Percentiles rank a stretch among this genome's conserved stretches.
These are phyloP conservation scores for Colletotrichum cordylinicola DNA, from an alignment of 2,329 filamentous ascomycete species.

Conservation along the genomic window DNA sequence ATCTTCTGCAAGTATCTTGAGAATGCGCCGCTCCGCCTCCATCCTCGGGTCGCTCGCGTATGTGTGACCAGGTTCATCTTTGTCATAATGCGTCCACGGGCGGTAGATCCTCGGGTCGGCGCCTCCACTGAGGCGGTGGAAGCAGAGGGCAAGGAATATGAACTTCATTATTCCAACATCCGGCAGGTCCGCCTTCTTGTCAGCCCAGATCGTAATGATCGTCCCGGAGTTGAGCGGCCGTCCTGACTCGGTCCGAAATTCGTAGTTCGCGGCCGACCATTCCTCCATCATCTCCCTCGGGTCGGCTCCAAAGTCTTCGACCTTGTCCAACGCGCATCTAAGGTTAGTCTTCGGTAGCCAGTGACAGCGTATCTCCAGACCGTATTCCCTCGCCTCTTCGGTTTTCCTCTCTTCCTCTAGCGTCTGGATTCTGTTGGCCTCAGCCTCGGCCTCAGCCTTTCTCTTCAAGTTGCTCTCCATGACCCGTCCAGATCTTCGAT, in stretches of 20 bases:
- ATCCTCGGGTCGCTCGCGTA: background rate
- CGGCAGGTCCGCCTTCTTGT: background rate
- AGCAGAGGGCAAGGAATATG: background rate
- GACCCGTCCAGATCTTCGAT: rapidly evolving
- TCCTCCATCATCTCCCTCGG: background rate
- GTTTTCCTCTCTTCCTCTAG: background rate
- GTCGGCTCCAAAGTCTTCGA: background rate
- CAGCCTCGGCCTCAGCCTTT: background rate
- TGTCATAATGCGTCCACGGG: background rate
- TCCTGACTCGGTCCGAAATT: rapidly evolving
- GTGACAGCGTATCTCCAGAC: background rate
- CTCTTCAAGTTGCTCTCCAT: background rate
- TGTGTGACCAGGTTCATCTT: background rate
- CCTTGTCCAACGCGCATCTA: background rate
- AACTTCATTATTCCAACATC: background rate
- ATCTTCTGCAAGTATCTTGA: background rate
- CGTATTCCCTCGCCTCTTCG: rapidly evolving
- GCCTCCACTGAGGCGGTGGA: background rate
- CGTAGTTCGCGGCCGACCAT: background rate
- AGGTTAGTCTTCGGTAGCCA: background rate
- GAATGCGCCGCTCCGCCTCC: background rate
- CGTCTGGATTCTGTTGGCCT: background rate
- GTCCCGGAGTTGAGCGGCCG: background rate
- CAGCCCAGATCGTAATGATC: background rate
- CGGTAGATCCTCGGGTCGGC: background rate